Conservation (phyloP, 2,329 filamentous ascomycete genomes). For the Aspergillus sp. region DNA sequence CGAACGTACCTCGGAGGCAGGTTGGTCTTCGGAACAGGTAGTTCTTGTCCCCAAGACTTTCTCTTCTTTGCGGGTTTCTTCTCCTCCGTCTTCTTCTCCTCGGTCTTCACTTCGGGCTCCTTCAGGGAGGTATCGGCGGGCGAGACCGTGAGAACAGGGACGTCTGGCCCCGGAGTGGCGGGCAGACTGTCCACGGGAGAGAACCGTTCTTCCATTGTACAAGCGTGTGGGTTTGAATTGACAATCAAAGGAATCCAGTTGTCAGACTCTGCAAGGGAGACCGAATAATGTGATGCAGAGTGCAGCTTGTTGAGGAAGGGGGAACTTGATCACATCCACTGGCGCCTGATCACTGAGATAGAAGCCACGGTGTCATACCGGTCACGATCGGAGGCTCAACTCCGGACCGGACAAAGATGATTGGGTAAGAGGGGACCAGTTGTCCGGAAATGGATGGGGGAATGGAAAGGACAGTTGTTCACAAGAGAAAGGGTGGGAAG, state of each 20-base stretch:
- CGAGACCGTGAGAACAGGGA: constrained; percentile 40
- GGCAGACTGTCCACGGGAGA: constrained; percentile 33
- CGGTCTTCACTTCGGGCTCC: constrained; percentile 22
- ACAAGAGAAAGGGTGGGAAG: constrained; percentile 11
- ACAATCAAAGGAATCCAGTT: constrained; percentile 2
- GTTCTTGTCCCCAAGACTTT: constrained; percentile 97
- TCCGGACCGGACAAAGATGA: constrained; percentile 16
- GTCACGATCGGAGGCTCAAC: constrained; percentile 25
- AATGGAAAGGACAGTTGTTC: constrained; percentile 35
- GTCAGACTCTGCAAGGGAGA: not conserved
- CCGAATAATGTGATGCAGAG: constrained; percentile 3
- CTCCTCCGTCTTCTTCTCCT: constrained; percentile 42
- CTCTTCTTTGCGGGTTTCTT: constrained; percentile 87
- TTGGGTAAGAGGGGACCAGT: constrained; percentile 15
- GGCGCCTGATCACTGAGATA: constrained; percentile 14
- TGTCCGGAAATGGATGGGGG: constrained; percentile 4
- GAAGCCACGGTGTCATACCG: constrained; percentile 40
- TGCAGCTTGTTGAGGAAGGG: not conserved
- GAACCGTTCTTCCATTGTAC: constrained; percentile 33
- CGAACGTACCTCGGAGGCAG: constrained; percentile 75
- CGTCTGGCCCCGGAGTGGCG: constrained; percentile 30
- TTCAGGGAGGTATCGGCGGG: constrained; percentile 41
- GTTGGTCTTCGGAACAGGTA: constrained; percentile 95
- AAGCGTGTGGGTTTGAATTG: constrained; percentile 2
- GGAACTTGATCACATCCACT: constrained; percentile 5